phyloP scores from a whole-genome alignment of 2,329 filamentous ascomycete genomes.

The Lasiodiplodia hormozganensis region DNA sequence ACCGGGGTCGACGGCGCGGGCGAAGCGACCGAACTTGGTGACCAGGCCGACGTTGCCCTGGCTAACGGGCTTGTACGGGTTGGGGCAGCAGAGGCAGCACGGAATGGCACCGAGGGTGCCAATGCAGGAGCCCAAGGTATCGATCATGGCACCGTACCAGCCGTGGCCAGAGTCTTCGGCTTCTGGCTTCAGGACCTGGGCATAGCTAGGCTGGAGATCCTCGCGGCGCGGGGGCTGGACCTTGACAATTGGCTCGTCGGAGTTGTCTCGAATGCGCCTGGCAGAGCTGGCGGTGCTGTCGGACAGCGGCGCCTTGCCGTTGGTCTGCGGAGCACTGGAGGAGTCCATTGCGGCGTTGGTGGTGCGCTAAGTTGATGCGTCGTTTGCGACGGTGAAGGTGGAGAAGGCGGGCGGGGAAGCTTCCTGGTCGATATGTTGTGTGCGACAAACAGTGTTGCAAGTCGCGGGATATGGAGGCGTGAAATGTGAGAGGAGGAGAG shows the following conservation, averaged over 20 bases:
- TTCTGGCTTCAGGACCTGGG: constrained; percentile 67
- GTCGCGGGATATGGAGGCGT: background rate
- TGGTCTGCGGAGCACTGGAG: background rate
- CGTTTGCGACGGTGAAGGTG: background rate
- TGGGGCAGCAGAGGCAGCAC: constrained; percentile 90
- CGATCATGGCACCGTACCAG: constrained; percentile 92
- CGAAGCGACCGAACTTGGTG: constrained; percentile 94
- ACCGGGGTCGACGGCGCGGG: constrained; percentile 94
- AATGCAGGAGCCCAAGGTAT: constrained; percentile 74
- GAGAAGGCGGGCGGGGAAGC: constrained; percentile 3
- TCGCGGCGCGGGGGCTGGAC: constrained; percentile 83
- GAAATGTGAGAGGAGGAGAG: background rate
- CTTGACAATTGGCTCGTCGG: constrained; percentile 51
- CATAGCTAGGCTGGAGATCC: constrained; percentile 86
- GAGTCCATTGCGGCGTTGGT: constrained; percentile 14
- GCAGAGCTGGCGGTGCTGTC: constrained; percentile 24
- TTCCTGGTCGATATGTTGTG: background rate
- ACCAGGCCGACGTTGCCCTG: constrained; percentile 96
- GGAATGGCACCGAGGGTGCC: constrained; percentile 86
- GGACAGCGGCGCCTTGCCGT: constrained; percentile 28
- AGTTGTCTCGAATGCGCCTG: background rate
- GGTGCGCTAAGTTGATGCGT: background rate
- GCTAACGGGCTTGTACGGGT: constrained; percentile 90
- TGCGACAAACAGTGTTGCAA: constrained; percentile 5
- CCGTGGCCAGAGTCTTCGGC: constrained; percentile 75